phyloP scores from a whole-genome alignment of 768 basidiomycete genomes.

The Kondoa malvinella region DNA sequence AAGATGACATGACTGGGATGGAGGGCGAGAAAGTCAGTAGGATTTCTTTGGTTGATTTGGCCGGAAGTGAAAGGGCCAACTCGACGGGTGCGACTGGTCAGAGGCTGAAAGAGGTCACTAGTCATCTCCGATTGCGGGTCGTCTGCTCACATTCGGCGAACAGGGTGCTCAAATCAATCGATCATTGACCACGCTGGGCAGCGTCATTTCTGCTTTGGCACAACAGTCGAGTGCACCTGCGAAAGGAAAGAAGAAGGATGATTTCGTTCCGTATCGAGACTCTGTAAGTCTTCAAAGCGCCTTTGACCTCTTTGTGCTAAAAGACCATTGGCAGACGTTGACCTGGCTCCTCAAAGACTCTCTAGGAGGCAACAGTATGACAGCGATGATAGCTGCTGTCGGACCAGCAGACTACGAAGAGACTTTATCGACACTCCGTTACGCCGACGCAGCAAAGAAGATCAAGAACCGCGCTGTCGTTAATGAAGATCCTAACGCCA shows the following conservation, averaged over 20 bases:
- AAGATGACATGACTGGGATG: conserved; percentile 65
- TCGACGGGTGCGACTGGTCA: conserved; percentile 95
- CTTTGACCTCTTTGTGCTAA: conserved; percentile 35
- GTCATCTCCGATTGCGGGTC: too few species aligned
- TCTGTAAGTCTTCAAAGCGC: too few species aligned
- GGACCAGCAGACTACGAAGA: conserved; percentile 98
- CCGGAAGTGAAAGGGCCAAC: conserved; percentile 90
- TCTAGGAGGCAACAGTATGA: conserved; percentile 86
- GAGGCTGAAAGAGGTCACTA: conserved; percentile 77
- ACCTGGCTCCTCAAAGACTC: conserved; percentile 98
- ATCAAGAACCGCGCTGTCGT: conserved; percentile 99
- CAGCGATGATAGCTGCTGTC: conserved; percentile 98
- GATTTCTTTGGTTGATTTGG: conserved; percentile 90
- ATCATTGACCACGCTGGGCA: conserved; percentile 89
- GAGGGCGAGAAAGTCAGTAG: conserved; percentile 98
- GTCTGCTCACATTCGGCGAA: neutral
- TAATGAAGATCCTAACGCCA: conserved; percentile 98
- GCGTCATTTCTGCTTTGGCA: conserved; percentile 86
- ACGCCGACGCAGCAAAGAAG: conserved; percentile 81
- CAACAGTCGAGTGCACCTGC: conserved; percentile 45
- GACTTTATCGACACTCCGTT: conserved; percentile 85
- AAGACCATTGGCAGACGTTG: too few species aligned
- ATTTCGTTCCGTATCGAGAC: conserved; percentile 93
- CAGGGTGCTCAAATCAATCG: conserved; percentile 76
- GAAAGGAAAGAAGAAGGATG: conserved; percentile 53